Evolutionary conservation across 2,329 filamentous ascomycete species (phyloP), one percentile per base, ranked within the genome.

Genomic region (Ophiostoma montium): DNA sequence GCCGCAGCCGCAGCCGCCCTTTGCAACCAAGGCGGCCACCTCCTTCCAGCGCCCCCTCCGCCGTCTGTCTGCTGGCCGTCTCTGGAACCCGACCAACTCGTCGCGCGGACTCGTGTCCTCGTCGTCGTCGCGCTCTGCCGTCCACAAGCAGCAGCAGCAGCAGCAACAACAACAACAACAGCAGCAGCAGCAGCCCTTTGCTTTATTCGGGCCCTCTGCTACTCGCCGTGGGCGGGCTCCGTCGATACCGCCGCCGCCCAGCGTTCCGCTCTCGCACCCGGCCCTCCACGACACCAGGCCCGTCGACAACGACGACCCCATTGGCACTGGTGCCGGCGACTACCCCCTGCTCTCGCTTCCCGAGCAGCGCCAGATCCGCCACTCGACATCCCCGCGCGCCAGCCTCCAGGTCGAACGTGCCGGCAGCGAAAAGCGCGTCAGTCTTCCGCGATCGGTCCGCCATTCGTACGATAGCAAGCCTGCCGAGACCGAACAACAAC

Each of bases 51-150:
- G 54, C 8, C 50, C 53, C 23, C 60, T 65, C 44, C 65, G 63
- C 47, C 67, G 65, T 30, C 63, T 68, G 30, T 66, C 68, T 5
- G 65, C 71, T 19, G 69, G 70, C 42, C 72, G 74, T 33, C 71
- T 78, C 55, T 78, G 75, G 75, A 78, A 78, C 57, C 75, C 75
- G 21, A 72, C 72, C 51, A 78, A 78, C 59, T 78, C 74, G 23
- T 74, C 74, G 41, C 67, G 73, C 51, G 56, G 39, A 21, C 39
- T 42, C 23, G 39, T 42, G 39, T 61, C 48, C 54, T 64, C 43
- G 6, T 41, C 52, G 5, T 46, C 52, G 10, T 44, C 49, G 19
- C 31, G 27, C 23, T 27, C 23, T 27, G 23, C 23, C n/a, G n/a
- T n/a, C n/a, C n/a, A n/a, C n/a, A n/a, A n/a, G n/a, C n/a, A n/a